These are phyloP conservation scores for Debaryomyces tyrocola DNA, from an alignment of 805 yeast genomes.

Conservation along the genomic window DNA sequence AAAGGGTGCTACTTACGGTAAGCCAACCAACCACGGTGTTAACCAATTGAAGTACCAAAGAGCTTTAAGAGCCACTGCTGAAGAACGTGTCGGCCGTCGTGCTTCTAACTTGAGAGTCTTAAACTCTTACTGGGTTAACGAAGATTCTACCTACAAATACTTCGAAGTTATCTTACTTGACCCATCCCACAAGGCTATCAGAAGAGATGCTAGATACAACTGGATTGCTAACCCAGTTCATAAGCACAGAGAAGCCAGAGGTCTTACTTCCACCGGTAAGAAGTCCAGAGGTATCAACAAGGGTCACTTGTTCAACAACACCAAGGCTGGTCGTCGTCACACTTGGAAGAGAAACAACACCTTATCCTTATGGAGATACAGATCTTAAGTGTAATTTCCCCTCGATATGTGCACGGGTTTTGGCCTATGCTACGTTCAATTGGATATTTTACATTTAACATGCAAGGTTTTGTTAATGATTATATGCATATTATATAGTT, in stretches of 20 bases:
- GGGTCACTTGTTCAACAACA: slow-evolving; percentile 99
- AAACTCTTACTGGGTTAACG: slow-evolving; percentile 99
- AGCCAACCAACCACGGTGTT: slow-evolving; percentile 99
- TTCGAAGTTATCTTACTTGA: slow-evolving; percentile 97
- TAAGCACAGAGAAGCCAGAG: slow-evolving; percentile 99
- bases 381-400: slow-evolving; percentile 51
- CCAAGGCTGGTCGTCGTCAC: slow-evolving; percentile 98
- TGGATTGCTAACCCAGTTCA: slow-evolving; percentile 99
- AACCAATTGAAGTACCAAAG: slow-evolving; percentile 99
- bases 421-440: background rate
- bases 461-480: background rate
- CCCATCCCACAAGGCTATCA: slow-evolving; percentile 97
- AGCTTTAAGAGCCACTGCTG: slow-evolving; percentile 97
- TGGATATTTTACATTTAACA: background rate
- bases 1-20: slow-evolving; percentile 99
- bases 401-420: background rate
- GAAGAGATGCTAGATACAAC: slow-evolving; percentile 98
- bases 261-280: slow-evolving; percentile 97
- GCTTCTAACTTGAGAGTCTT: slow-evolving; percentile 98
- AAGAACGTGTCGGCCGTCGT: slow-evolving; percentile 99
- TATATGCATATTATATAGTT: background rate
- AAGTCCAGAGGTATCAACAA: slow-evolving; percentile 99
- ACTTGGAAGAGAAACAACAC: slow-evolving; percentile 99
- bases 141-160: slow-evolving; percentile 99
- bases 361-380: slow-evolving; percentile 98